Evolutionary conservation across 495 filamentous ascomycete species (phyloP).

Genomic region (Lepraria neglecta): DNA sequence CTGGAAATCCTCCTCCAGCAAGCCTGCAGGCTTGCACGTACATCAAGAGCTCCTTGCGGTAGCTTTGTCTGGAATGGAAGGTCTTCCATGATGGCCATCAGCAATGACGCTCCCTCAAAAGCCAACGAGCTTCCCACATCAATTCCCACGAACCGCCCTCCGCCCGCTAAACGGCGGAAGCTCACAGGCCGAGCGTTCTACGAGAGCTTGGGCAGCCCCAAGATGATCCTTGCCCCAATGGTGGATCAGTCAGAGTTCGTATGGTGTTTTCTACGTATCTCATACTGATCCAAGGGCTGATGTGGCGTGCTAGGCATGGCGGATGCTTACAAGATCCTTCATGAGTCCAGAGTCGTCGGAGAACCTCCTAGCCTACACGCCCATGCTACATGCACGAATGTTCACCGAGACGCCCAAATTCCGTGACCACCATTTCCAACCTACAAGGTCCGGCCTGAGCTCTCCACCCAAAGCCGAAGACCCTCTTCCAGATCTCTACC

Average conservation of each 20-base stretch:
- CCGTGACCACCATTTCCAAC: constrained; percentile 70
- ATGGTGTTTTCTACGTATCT: constrained; percentile 32
- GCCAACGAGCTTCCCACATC: not conserved
- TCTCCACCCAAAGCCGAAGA: constrained; percentile 11
- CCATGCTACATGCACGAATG: constrained; percentile 89
- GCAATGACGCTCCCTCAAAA: not conserved
- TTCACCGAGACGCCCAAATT: constrained; percentile 70
- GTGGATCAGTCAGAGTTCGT: constrained; percentile 98
- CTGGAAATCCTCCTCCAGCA: constrained; percentile 5
- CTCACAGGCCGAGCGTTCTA: constrained; percentile 84
- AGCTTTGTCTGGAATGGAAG: not conserved
- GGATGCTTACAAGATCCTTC: constrained; percentile 87
- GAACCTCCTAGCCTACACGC: constrained; percentile 72
- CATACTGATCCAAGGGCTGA: constrained; percentile 23
- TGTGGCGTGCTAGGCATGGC: constrained; percentile 65
- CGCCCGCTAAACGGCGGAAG: constrained; percentile 39
- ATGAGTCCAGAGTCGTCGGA: constrained; percentile 55
- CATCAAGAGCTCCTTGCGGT: not conserved
- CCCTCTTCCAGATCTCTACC: constrained; percentile 38
- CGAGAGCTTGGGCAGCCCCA: constrained; percentile 84
- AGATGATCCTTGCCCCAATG: constrained; percentile 90
- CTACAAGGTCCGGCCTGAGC: constrained; percentile 44
- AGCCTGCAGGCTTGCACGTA: constrained; percentile 1
- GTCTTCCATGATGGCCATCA: not conserved
- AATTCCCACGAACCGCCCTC: not conserved